Percentiles rank a stretch among this genome's conserved stretches.
Evolutionary conservation across 2,329 filamentous ascomycete genomes (phyloP).

Genomic region (Calonectria pseudoturangicola): DNA sequence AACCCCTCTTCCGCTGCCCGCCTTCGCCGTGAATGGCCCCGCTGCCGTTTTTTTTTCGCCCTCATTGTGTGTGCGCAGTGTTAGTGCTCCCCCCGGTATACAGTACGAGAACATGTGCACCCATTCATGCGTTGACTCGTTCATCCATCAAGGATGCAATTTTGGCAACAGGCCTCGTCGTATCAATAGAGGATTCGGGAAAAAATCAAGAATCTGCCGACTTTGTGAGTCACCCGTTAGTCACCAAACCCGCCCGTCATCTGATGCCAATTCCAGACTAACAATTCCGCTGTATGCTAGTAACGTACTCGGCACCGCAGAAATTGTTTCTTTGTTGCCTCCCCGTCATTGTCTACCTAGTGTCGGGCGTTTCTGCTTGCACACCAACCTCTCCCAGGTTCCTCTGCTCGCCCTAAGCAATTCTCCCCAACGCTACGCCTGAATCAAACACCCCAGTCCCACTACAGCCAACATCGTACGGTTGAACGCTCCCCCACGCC

Average conservation of each 20-base stretch:
- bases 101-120: constrained; percentile 18
- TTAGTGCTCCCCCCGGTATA: constrained; percentile 16
- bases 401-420: constrained; percentile 45
- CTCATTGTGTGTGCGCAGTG: constrained; percentile 18
- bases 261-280: constrained; percentile 22
- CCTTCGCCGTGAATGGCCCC: constrained; percentile 33
- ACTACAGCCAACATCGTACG: constrained; percentile 36
- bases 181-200: constrained; percentile 1
- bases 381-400: constrained; percentile 18
- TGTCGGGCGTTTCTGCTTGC: constrained; percentile 48
- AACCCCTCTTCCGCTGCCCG: constrained; percentile 31
- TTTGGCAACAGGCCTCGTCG: not conserved
- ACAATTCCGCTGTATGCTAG: constrained; percentile 12
- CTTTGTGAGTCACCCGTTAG: constrained; percentile 29
- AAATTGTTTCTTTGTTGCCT: constrained; percentile 31
- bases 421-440: constrained; percentile 33
- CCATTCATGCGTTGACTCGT: constrained; percentile 22
- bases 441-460: constrained; percentile 28
- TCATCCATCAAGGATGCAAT: constrained; percentile 8
- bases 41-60: constrained; percentile 35
- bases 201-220: constrained; percentile 10
- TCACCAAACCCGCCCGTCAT: constrained; percentile 29
- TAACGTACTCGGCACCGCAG: constrained; percentile 18
- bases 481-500: constrained; percentile 39
- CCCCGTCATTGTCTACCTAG: constrained; percentile 32